phyloP scores from a whole-genome alignment of 257 asterid genomes.

The Lavandula angustifolia region DNA sequence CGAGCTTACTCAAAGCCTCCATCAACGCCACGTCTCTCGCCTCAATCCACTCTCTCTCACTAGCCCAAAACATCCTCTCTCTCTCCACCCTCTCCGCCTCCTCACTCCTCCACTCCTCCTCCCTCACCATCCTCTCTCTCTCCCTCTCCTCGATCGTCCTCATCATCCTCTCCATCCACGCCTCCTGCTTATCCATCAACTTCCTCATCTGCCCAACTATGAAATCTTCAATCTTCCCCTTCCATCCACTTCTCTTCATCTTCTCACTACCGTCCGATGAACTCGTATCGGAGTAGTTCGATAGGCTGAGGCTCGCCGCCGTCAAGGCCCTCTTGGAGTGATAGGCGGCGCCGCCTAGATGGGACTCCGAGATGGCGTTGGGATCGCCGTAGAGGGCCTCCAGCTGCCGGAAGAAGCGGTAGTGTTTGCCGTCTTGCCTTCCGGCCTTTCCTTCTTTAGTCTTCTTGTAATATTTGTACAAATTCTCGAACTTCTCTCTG shows the following conservation, averaged over 20 bases:
- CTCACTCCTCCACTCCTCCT: constrained; percentile 78
- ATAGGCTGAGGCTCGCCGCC: too few relatives aligned
- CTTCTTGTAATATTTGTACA: constrained; percentile 93
- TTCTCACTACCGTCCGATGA: constrained; percentile 50
- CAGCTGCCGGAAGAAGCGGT: constrained; percentile 89
- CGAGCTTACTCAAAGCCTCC: constrained; percentile 56
- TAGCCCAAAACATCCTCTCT: constrained; percentile 72
- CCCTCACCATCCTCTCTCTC: constrained; percentile 60
- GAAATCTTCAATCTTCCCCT: constrained; percentile 62
- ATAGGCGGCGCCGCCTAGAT: too few relatives aligned
- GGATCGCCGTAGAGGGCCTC: constrained; percentile 86
- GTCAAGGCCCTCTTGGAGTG: too few relatives aligned
- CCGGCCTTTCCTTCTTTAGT: constrained; percentile 93
- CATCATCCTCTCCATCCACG: constrained; percentile 82
- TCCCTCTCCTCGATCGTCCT: constrained; percentile 63
- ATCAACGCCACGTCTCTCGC: constrained; percentile 61
- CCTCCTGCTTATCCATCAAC: constrained; percentile 72
- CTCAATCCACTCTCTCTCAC: constrained; percentile 80
- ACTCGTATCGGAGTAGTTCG: constrained; percentile 34
- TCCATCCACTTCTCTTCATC: constrained; percentile 47
- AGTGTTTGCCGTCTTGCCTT: constrained; percentile 89
- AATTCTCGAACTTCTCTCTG: constrained; percentile 89
- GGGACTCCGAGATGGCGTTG: too few relatives aligned
- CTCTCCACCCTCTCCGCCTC: constrained; percentile 63
- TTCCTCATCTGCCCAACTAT: constrained; percentile 67